These are phyloP conservation scores for Curvularia lunata DNA, from an alignment of 2,329 filamentous ascomycete genomes.

Conservation along the genomic window DNA sequence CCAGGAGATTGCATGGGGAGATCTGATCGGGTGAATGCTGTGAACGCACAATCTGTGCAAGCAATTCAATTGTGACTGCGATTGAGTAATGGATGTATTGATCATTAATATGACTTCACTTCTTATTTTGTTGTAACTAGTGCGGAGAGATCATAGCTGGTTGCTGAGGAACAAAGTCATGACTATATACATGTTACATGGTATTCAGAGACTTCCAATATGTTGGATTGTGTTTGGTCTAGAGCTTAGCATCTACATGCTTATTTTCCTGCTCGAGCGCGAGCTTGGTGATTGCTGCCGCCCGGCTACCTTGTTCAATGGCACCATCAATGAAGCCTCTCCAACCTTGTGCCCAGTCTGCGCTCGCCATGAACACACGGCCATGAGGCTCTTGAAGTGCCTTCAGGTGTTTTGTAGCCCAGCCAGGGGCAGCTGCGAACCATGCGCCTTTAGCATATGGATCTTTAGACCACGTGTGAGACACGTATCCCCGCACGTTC, in stretches of 20 bases:
- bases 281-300: background rate
- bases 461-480: background rate
- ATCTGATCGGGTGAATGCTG: too few species aligned
- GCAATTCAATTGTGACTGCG: background rate
- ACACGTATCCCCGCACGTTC: background rate
- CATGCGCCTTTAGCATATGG: slow-evolving; percentile 1
- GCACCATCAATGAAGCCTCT: slow-evolving; percentile 1
- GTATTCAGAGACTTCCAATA: background rate
- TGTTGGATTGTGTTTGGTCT: background rate
- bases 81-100: background rate
- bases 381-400: background rate
- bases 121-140: background rate
- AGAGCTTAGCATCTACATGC: background rate
- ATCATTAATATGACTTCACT: background rate
- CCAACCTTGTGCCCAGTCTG: background rate
- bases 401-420: background rate
- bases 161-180: background rate
- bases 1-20: too few species aligned
- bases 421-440: background rate
- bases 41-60: background rate
- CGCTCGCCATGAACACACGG: background rate
- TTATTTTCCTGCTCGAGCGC: background rate
- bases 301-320: background rate
- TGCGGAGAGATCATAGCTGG: background rate
- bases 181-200: background rate